Evolutionary conservation across 805 yeast species (phyloP), one percentile per base, ranked within the genome.

Genomic region (Jamesozyma rosinii): DNA sequence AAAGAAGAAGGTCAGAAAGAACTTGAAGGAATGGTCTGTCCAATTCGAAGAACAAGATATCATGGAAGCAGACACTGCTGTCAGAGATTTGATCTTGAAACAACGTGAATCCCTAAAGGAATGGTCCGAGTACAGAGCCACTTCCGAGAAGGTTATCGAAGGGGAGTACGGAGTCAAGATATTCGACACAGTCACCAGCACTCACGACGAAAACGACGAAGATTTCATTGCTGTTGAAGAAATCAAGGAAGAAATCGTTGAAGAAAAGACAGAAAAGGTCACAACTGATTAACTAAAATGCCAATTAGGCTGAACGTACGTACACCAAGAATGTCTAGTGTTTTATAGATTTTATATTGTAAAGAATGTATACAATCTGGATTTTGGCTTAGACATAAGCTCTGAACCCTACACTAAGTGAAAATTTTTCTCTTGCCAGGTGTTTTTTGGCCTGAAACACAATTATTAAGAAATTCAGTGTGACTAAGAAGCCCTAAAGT

Each of bases 1-100:
- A 64, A 78, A 78, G 71, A 86, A 87, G 82, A 83, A 81, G 74
- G 87, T 92, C 49, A 77, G 86, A 71, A 84, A 85, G 83, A 83
- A 83, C 70, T 69, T 90, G 71, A 78, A 81, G 63, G 90, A 85
- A 67, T 86, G 83, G 75, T 74, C 88, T 55, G 92, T 92, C 35
- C 88, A 86, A 67, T 92, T 89, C 69, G 97, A 90, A 54, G 95
- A 88, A 68, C 72, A 75, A 49, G 99, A 92, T 69, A 90, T 90
- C 38, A 89, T 87, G 90, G 97, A 88, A 68, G 95, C 92, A 46
- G 83, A 85, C 57, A 83, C 88, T 57, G 95, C 94, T 57, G 76
- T 85, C 54, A 81, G 92, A 71, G 97, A 88, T 63, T 73, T 87
- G 51, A 88, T 88, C 64, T 74, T 86, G 71, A 76, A 69, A 59